Evolutionary conservation across 768 basidiomycete species (phyloP), one percentile per base, ranked within the genome.

Genomic region (Psilocybe tampanensis): DNA sequence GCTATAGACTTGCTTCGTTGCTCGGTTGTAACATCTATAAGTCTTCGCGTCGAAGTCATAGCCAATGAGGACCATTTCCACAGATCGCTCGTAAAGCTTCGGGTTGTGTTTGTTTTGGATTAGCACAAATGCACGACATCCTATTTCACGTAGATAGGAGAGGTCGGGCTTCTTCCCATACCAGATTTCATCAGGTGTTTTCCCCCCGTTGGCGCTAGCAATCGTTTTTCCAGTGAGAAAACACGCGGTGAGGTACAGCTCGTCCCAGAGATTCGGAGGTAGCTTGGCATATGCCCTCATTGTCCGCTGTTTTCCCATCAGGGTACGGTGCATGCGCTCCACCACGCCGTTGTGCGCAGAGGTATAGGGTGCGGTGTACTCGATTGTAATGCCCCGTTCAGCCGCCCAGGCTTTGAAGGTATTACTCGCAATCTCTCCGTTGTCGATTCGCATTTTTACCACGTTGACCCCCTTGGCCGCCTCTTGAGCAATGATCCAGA

Each of bases 261-360:
- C 69, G 22, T 72, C 67, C 74, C 74, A 76, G 0, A 66, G 56
- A 44, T 67, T 64, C 8, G 60, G 45, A 0, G 73, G 75, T 3
- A 61, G 52, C 0, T 62, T 57, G 13, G 63, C 59, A 11, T 65
- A 66, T 19, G 68, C 54, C 0, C 61, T 60, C 72, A 76, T 74
- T 0, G 73, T 58, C 0, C 62, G 55, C 3, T 65, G 68, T 39
- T 71, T 67, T 11, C 61, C 64, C 52, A 76, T 62, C 4, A 76
- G 54, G 0, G 74, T 77, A 8, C 64, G 61, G 48, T 80, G 75
- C 34, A 72, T 50, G 0, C 72, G 64, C 50, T 79, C 74, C 1
- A 74, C 74, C 8, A 60, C 57, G 2, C 77, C 73, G 54, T 71
- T 77, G 15, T 70, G 61, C 9, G 67, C 66, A 15, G 73, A 76